Evolutionary conservation across 2,329 filamentous ascomycete genomes (phyloP).

Genomic region (Bertia moriformis): DNA sequence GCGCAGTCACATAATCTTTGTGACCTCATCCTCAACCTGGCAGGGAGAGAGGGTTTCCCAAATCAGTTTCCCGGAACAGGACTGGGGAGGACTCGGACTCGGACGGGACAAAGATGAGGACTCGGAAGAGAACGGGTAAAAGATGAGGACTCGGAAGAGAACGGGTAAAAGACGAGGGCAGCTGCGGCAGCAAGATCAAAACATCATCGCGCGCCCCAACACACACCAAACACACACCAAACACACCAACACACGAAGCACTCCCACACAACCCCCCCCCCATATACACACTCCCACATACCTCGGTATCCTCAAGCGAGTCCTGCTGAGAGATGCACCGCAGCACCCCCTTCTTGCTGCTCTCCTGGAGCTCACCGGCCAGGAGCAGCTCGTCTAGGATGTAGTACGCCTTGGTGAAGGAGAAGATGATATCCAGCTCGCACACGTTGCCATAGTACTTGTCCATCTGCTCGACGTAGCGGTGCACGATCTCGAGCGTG

Average conservation of each 20-base stretch:
- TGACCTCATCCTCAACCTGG: slow-evolving; percentile 81
- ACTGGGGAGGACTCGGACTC: too few species aligned
- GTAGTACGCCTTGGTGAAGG: slow-evolving; percentile 98
- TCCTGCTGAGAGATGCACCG: slow-evolving; percentile 95
- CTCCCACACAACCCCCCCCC: slow-evolving; percentile 24
- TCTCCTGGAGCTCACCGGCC: slow-evolving; percentile 94
- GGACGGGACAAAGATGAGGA: too few species aligned
- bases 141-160: too few species aligned
- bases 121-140: too few species aligned
- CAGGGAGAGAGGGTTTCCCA: too few species aligned
- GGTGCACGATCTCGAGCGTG: slow-evolving; percentile 94
- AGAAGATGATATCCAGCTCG: slow-evolving; percentile 99
- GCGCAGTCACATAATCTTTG: slow-evolving; percentile 88
- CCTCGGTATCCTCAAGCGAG: slow-evolving; percentile 97
- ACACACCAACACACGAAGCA: too few species aligned
- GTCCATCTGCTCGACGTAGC: slow-evolving; percentile 99
- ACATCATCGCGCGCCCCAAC: too few species aligned
- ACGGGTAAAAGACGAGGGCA: too few species aligned
- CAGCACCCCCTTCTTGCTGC: slow-evolving; percentile 97
- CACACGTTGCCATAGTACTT: slow-evolving; percentile 99
- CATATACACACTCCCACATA: too few species aligned
- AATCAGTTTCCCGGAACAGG: too few species aligned
- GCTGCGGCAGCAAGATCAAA: slow-evolving; percentile 44
- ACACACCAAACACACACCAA: too few species aligned
- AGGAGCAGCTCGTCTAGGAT: slow-evolving; percentile 92